Evolutionary conservation across 805 yeast genomes (phyloP).

Genomic region (Candida pseudoglaebosa): DNA sequence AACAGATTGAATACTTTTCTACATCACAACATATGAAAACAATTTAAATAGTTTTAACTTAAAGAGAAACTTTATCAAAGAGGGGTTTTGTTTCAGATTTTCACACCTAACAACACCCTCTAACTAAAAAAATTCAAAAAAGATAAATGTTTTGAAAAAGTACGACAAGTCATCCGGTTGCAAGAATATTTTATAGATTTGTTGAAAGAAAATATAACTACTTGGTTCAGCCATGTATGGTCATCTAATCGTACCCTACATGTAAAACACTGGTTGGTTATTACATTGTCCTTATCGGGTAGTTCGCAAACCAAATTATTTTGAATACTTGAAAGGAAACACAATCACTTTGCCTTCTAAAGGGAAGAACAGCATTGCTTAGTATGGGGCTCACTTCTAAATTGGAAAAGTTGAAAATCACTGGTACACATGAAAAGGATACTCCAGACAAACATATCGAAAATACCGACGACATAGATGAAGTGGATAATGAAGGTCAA

Average conservation of each 20-base stretch:
- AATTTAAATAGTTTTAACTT: too few species aligned
- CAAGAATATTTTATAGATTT: too few species aligned
- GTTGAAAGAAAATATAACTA: too few species aligned
- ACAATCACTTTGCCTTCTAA: not conserved
- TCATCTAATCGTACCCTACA: too few species aligned
- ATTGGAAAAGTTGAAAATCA: constrained; percentile 23
- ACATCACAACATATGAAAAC: too few species aligned
- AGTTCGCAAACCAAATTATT: not conserved
- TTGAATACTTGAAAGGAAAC: not conserved
- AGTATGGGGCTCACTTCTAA: constrained; percentile 27
- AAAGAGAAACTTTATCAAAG: not conserved
- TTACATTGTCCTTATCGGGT: too few species aligned
- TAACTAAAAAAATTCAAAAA: not conserved
- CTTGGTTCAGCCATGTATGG: too few species aligned
- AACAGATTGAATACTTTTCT: too few species aligned
- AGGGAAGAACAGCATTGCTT: not conserved
- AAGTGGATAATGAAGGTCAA: constrained; percentile 86
- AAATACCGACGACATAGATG: constrained; percentile 75
- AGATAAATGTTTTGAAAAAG: too few species aligned
- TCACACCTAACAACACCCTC: not conserved
- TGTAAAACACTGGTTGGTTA: too few species aligned
- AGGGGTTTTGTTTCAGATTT: not conserved
- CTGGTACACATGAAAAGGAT: constrained; percentile 10
- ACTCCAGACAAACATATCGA: constrained; percentile 1
- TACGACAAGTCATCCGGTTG: too few species aligned